phyloP scores from a whole-genome alignment of 1,139 yeast species.

The Komagataea norvegica region DNA sequence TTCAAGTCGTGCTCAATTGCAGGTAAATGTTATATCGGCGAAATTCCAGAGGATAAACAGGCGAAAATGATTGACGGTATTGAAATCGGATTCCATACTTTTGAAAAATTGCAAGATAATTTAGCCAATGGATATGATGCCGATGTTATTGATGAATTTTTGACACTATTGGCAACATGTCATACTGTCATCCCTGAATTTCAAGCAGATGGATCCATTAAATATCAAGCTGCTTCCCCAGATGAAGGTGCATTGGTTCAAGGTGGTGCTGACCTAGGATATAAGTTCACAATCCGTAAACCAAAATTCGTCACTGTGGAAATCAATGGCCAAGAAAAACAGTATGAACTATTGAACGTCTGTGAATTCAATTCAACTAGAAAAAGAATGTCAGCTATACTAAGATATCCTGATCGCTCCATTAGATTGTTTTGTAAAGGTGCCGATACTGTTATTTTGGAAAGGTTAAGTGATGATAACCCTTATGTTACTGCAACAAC shows the following conservation, averaged over 20 bases:
- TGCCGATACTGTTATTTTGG: conserved; percentile 94
- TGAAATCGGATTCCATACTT: conserved; percentile 76
- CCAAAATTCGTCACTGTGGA: conserved; percentile 79
- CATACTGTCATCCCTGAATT: conserved; percentile 97
- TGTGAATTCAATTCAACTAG: conserved; percentile 97
- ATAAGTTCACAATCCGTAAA: conserved; percentile 74
- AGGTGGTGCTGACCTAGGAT: conserved; percentile 90
- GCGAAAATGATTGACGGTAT: conserved; percentile 72
- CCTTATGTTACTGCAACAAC: conserved; percentile 80
- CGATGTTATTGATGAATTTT: conserved; percentile 71
- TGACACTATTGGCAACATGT: conserved; percentile 83
- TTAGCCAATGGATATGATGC: conserved; percentile 48
- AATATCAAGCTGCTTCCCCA: conserved; percentile 98
- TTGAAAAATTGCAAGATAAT: conserved; percentile 56
- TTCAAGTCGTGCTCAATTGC: conserved; percentile 93
- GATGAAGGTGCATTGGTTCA: conserved; percentile 98
- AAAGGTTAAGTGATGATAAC: conserved; percentile 70
- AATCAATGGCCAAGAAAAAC: conserved; percentile 36
- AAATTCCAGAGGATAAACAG: conserved; percentile 85
- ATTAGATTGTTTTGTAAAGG: conserved; percentile 92
- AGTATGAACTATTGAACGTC: conserved; percentile 76
- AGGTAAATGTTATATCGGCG: conserved; percentile 83
- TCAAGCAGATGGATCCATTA: conserved; percentile 55
- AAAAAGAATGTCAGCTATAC: conserved; percentile 95
- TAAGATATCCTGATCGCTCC: conserved; percentile 90